These are phyloP conservation scores for Yamadazyma mexicana DNA, from an alignment of 1,139 yeast species.

Conservation along the genomic window DNA sequence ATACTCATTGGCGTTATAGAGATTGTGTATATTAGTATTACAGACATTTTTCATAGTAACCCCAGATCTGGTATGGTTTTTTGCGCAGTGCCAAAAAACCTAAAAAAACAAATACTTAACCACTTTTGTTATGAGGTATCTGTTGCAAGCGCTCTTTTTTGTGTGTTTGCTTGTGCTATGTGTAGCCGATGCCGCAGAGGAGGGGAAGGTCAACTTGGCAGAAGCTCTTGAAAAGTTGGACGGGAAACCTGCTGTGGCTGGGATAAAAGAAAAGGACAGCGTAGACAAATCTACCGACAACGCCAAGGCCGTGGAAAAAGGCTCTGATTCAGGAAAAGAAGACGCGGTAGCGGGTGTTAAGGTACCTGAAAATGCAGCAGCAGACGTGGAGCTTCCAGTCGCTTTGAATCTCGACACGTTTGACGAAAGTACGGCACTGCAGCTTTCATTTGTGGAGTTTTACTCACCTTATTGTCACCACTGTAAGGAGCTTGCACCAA, in stretches of 20 bases:
- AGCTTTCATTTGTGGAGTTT: slow-evolving; percentile 62
- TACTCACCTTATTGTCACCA: slow-evolving; percentile 73
- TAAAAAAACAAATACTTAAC: background rate
- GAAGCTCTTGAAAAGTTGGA: background rate
- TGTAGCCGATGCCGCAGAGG: background rate
- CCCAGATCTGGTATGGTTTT: background rate
- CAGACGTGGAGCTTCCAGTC: slow-evolving; percentile 17
- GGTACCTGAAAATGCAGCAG: too few species aligned
- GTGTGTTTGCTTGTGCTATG: background rate
- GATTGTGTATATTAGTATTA: slow-evolving; percentile 1
- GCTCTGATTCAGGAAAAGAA: too few species aligned
- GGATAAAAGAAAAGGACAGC: too few species aligned
- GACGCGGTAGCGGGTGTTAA: too few species aligned
- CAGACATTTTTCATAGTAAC: background rate
- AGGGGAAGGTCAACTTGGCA: background rate
- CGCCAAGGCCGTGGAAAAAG: too few species aligned
- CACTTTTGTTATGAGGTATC: background rate
- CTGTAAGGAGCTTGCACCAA: slow-evolving; percentile 64
- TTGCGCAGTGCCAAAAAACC: background rate
- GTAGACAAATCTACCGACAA: too few species aligned
- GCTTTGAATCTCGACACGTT: slow-evolving; percentile 37
- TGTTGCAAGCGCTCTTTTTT: background rate
- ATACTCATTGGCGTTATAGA: background rate
- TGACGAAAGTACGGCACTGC: slow-evolving; percentile 41
- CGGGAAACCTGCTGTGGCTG: background rate